Evolutionary conservation across 768 basidiomycete genomes (phyloP).

Genomic region (Tremella fuciformis): DNA sequence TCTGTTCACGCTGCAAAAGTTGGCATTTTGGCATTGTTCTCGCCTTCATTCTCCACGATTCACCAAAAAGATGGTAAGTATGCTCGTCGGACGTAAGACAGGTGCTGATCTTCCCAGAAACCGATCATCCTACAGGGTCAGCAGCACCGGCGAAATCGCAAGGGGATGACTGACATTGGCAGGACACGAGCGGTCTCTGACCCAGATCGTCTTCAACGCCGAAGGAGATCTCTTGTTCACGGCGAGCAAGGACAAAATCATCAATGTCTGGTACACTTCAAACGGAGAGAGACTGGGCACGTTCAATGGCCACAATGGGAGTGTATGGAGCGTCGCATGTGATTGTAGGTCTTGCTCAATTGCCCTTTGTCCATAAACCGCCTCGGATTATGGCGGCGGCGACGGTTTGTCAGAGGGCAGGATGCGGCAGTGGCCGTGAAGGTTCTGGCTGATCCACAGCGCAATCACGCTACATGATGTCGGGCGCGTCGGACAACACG

Average conservation of each 20-base stretch:
- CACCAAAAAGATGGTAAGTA: no score
- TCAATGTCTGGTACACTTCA: conserved; percentile 96
- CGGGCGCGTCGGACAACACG: conserved; percentile 91
- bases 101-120: conserved; percentile 54
- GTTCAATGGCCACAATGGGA: conserved; percentile 91
- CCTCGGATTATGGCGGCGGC: no score
- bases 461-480: conserved; percentile 77
- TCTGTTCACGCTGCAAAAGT: no score
- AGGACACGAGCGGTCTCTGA: conserved; percentile 97
- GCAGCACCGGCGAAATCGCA: conserved; percentile 2
- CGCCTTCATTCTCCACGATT: no score
- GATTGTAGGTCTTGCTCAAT: conserved; percentile 67
- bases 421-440: no score
- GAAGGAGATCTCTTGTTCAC: conserved; percentile 96
- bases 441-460: conserved; percentile 55
- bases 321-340: conserved; percentile 93
- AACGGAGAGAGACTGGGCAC: conserved; percentile 97
- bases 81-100: no score
- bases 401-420: no score
- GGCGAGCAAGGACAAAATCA: conserved; percentile 88
- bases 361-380: no score
- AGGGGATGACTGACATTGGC: conserved; percentile 1
- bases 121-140: conserved; percentile 72
- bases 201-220: conserved; percentile 93
- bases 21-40: no score